Evolutionary conservation across 148 eudicot species (phyloP).

Genomic region (Suaeda aralocaspica): DNA sequence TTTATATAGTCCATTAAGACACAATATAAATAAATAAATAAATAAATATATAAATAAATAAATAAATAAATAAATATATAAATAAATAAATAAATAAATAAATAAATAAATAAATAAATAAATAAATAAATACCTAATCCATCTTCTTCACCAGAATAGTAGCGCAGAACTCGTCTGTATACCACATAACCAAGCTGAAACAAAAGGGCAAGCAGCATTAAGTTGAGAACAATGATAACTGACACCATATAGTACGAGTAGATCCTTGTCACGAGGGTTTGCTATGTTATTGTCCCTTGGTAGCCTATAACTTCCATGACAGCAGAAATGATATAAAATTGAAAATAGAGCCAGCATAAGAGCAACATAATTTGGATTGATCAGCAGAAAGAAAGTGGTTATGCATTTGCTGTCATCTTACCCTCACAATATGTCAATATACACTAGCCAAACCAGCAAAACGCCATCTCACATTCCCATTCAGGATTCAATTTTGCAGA

Average conservation of each 20-base stretch:
- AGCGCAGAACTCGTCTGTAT: conserved; percentile 86
- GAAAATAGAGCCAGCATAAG: too few relatives aligned
- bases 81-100: too few relatives aligned
- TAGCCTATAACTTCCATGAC: too few relatives aligned
- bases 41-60: too few relatives aligned
- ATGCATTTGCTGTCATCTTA: neutral
- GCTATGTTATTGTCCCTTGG: too few relatives aligned
- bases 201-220: conserved; percentile 10
- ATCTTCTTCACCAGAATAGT: conserved; percentile 98
- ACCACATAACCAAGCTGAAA: conserved; percentile 87
- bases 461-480: neutral
- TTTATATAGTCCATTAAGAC: neutral
- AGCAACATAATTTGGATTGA: neutral
- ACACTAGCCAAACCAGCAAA: neutral
- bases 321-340: too few relatives aligned
- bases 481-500: neutral
- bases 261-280: too few relatives aligned
- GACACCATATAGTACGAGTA: neutral
- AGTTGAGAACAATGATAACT: neutral
- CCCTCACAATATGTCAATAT: neutral
- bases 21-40: too few relatives aligned
- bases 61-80: too few relatives aligned
- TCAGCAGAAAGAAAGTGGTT: neutral
- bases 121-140: conserved; percentile 71
- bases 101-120: too few relatives aligned